Conservation (phyloP, 306 rosid species). For the Sicyos edulis region DNA sequence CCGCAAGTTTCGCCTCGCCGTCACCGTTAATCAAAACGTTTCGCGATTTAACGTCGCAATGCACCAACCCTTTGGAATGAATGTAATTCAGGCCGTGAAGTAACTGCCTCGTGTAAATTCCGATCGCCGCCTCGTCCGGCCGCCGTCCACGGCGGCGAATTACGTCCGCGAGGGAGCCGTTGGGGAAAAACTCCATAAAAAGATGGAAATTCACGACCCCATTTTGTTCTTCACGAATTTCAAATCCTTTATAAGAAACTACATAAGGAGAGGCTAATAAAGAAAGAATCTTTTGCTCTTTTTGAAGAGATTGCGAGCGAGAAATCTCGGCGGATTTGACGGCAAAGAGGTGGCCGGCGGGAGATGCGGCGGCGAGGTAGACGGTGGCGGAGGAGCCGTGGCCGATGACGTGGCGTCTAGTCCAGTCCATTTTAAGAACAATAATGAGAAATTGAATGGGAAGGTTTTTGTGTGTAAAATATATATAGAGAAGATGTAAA, state of each 20-base stretch:
- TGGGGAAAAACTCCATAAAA: slow-evolving; percentile 64
- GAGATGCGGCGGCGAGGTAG: slow-evolving; percentile 38
- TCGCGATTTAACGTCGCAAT: slow-evolving; percentile 83
- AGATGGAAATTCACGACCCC: slow-evolving; percentile 52
- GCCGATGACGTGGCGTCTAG: slow-evolving; percentile 69
- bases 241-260: slow-evolving; percentile 56
- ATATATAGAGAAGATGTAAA: not conserved
- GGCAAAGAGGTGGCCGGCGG: slow-evolving; percentile 35
- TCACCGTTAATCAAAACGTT: slow-evolving; percentile 53
- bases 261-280: slow-evolving; percentile 46
- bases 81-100: slow-evolving; percentile 53
- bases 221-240: slow-evolving; percentile 47
- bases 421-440: slow-evolving; percentile 51
- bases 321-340: slow-evolving; percentile 64
- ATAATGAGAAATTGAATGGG: not conserved
- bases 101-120: slow-evolving; percentile 39
- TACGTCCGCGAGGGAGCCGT: slow-evolving; percentile 43
- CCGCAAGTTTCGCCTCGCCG: slow-evolving; percentile 69
- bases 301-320: slow-evolving; percentile 39
- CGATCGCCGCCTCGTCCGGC: slow-evolving; percentile 30
- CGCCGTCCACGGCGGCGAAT: slow-evolving; percentile 31
- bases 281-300: slow-evolving; percentile 54
- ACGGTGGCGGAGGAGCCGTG: slow-evolving; percentile 80
- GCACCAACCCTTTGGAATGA: slow-evolving; percentile 61
- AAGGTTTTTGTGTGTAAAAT: not conserved